A percentile compares a stretch with the other conserved stretches of the same genome.
These are phyloP conservation scores for Paraglomus brasilianum DNA, from an alignment of 192 early-diverging fungal species.

Conservation along the genomic window DNA sequence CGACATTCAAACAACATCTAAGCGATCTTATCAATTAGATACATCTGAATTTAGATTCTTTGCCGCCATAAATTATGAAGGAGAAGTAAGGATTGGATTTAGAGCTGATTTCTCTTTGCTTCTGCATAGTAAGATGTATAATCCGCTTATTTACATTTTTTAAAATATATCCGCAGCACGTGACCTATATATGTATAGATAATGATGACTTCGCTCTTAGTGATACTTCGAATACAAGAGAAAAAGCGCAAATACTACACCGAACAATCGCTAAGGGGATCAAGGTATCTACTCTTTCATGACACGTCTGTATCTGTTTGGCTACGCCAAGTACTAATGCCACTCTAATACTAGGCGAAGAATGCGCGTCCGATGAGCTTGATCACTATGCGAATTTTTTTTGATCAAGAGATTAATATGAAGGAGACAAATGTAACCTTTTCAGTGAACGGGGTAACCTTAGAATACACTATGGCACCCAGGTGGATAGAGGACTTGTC, in stretches of 20 bases:
- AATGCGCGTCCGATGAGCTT: slow-evolving; percentile 58
- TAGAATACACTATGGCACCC: slow-evolving; percentile 42
- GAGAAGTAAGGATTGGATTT: slow-evolving; percentile 33
- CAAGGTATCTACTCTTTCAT: slow-evolving; percentile 36
- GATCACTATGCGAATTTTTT: slow-evolving; percentile 49
- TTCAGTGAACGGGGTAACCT: slow-evolving; percentile 43
- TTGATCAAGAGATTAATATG: slow-evolving; percentile 53
- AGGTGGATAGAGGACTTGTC: slow-evolving; percentile 51
- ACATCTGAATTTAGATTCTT: slow-evolving; percentile 50
- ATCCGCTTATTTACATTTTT: not conserved
- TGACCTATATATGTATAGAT: slow-evolving; percentile 50
- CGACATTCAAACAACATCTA: not conserved
- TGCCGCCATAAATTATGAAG: slow-evolving; percentile 50
- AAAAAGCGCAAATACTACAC: slow-evolving; percentile 37
- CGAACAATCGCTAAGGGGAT: slow-evolving; percentile 47
- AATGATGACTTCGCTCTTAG: slow-evolving; percentile 49
- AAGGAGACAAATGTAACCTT: slow-evolving; percentile 58
- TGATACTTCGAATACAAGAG: slow-evolving; percentile 40
- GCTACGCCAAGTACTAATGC: not conserved
- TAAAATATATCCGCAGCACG: slow-evolving; percentile 35
- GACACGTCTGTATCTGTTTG: not conserved
- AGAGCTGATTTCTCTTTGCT: no score
- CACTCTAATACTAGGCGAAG: slow-evolving; percentile 39
- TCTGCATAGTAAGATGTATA: no score
- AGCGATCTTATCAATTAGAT: slow-evolving; percentile 31